These are phyloP conservation scores for Vaccinium macrocarpon DNA, from an alignment of 148 eudicot species.

Conservation along the genomic window DNA sequence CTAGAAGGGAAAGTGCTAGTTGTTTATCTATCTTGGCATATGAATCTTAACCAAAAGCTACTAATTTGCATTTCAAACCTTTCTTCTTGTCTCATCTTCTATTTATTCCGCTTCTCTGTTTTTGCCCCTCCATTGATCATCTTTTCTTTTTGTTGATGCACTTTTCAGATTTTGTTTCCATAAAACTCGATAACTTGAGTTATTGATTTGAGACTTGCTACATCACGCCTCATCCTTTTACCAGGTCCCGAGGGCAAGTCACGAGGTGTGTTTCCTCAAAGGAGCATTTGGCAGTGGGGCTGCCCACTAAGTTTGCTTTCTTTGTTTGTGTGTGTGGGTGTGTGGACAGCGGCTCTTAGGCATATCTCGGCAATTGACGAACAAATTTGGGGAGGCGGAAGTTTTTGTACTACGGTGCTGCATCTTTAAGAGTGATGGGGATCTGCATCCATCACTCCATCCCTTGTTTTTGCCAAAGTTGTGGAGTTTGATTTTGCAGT, in stretches of 20 bases:
- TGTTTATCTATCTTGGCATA: neutral
- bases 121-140: neutral
- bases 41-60: neutral
- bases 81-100: neutral
- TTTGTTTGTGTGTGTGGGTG: neutral
- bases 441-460: neutral
- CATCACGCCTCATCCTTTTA: neutral
- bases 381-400: neutral
- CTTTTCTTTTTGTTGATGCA: neutral
- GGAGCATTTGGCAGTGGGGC: neutral
- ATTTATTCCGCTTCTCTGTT: neutral
- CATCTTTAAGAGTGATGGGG: neutral
- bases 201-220: neutral
- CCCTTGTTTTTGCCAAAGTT: neutral
- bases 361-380: neutral
- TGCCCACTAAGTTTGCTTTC: neutral
- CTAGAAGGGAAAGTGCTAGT: neutral
- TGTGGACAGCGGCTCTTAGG: neutral
- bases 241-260: neutral
- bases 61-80: neutral
- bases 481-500: neutral
- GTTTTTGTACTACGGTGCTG: neutral
- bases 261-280: neutral
- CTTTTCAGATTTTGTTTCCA: neutral
- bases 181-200: neutral